Conservation (phyloP, 345 rosid species). For the Citrus trifoliata region DNA sequence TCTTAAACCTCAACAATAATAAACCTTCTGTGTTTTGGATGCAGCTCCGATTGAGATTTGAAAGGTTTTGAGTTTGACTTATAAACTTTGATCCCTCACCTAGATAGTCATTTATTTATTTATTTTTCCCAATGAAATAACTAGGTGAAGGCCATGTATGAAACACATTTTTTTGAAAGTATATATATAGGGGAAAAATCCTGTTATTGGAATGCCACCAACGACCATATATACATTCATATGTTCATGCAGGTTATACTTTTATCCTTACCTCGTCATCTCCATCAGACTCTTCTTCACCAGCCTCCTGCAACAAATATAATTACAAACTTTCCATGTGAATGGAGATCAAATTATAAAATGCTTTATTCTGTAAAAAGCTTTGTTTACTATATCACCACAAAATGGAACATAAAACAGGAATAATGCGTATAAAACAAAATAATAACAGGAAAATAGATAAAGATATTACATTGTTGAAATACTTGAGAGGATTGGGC, state of each 20-base stretch:
- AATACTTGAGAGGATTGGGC: conserved; percentile 44
- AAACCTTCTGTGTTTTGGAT: background rate
- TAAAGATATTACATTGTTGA: conserved; percentile 21
- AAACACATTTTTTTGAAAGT: background rate
- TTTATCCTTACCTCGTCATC: conserved; percentile 18
- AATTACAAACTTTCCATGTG: background rate
- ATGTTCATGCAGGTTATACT: background rate
- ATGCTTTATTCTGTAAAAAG: background rate
- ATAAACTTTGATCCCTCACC: background rate
- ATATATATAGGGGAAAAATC: background rate
- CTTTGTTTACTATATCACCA: conserved; percentile 8
- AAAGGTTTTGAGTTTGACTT: background rate
- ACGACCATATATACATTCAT: background rate
- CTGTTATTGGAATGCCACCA: background rate
- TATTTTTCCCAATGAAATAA: background rate
- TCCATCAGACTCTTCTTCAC: conserved; percentile 13
- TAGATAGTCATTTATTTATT: background rate
- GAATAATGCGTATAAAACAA: background rate
- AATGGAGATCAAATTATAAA: background rate
- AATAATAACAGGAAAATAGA: background rate
- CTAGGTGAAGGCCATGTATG: background rate
- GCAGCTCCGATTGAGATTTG: background rate
- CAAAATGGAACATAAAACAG: background rate
- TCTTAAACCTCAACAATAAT: background rate
- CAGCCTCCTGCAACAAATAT: conserved; percentile 13